phyloP scores from a whole-genome alignment of 164 flowering plant genomes.

The Paratinospora sagittata region DNA sequence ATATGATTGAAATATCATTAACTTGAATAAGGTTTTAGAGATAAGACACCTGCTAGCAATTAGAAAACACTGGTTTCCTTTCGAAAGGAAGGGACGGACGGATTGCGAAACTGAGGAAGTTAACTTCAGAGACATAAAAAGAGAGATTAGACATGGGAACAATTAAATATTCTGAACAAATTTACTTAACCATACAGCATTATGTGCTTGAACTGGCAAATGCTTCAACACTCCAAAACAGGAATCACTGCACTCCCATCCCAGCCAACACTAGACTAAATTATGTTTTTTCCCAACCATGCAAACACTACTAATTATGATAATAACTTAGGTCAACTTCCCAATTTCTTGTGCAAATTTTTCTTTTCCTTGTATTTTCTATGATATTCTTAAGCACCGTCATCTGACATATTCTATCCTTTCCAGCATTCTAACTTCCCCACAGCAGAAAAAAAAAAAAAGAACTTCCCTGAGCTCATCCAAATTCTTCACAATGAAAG shows the following conservation, averaged over 20 bases:
- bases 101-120: constrained; percentile 42
- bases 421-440: too few relatives aligned
- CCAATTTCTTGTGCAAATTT: neutral
- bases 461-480: neutral
- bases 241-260: too few relatives aligned
- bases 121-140: constrained; percentile 39
- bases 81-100: constrained; percentile 34
- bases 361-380: too few relatives aligned
- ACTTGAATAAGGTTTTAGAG: constrained; percentile 3
- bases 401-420: too few relatives aligned
- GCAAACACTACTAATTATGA: too few relatives aligned
- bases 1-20: neutral
- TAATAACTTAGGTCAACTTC: neutral
- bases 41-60: constrained; percentile 51
- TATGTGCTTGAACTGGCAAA: too few relatives aligned
- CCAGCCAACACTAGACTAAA: neutral
- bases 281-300: too few relatives aligned
- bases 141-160: neutral
- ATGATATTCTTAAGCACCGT: too few relatives aligned
- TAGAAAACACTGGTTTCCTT: constrained; percentile 65
- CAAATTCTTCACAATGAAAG: constrained; percentile 11
- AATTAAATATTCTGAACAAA: neutral
- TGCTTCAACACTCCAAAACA: neutral
- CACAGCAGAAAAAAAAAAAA: neutral
- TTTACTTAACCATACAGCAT: neutral